phyloP scores from a whole-genome alignment of 441 rosid genomes.

The Omphalea diandra region DNA sequence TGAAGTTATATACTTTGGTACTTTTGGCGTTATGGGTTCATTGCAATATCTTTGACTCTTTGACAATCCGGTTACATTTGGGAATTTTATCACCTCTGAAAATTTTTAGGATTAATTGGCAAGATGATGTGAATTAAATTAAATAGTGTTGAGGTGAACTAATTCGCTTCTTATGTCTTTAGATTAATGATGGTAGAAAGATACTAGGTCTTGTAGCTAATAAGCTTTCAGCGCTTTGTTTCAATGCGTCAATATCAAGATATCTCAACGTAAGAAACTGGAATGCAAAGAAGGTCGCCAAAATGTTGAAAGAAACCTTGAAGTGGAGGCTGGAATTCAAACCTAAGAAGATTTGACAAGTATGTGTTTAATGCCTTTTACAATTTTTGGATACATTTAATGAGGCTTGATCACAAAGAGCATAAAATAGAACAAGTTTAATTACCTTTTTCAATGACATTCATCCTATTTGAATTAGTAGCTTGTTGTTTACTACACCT shows the following conservation, averaged over 20 bases:
- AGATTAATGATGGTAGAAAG: slow-evolving; percentile 67
- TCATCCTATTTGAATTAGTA: slow-evolving; percentile 4
- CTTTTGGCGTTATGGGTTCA: not conserved
- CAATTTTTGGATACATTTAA: not conserved
- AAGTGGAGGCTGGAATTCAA: slow-evolving; percentile 68
- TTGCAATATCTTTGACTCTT: not conserved
- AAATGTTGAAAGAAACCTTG: slow-evolving; percentile 68
- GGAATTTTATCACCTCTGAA: not conserved
- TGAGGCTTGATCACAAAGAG: not conserved
- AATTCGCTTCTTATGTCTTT: slow-evolving; percentile 17
- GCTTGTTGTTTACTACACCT: not conserved
- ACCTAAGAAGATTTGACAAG: slow-evolving; percentile 79
- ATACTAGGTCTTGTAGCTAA: slow-evolving; percentile 49
- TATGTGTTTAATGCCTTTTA: slow-evolving; percentile 21
- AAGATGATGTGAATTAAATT: not conserved
- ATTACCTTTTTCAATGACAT: not conserved
- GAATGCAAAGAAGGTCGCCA: slow-evolving; percentile 60
- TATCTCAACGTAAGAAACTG: slow-evolving; percentile 69
- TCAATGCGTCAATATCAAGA: slow-evolving; percentile 60
- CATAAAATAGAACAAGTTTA: not conserved
- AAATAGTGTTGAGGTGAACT: slow-evolving; percentile 1
- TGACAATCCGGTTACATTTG: not conserved
- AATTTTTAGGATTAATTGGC: not conserved
- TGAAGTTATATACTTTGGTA: not conserved
- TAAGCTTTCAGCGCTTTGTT: slow-evolving; percentile 52